phyloP scores from a whole-genome alignment of 352 stramenopile genomes.

The Phytopythium mirpurense region DNA sequence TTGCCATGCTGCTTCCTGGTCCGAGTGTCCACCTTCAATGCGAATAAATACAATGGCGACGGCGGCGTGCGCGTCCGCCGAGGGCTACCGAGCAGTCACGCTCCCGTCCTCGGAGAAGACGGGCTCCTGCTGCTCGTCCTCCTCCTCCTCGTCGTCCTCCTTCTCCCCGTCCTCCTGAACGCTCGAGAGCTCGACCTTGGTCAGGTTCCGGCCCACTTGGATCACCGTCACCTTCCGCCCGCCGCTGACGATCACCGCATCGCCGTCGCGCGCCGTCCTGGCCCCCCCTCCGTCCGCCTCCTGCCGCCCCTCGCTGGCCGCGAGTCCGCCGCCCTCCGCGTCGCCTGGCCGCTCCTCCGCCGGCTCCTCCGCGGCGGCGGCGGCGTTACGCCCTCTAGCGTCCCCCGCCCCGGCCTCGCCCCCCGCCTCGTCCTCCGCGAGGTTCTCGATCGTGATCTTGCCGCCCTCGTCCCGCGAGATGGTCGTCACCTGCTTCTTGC shows the following conservation, averaged over 20 bases:
- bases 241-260: slow-evolving; percentile 23
- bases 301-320: neutral
- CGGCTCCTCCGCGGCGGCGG: slow-evolving; percentile 6
- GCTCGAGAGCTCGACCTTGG: slow-evolving; percentile 29
- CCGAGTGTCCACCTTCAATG: no score
- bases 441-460: slow-evolving; percentile 71
- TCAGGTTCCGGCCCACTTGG: slow-evolving; percentile 30
- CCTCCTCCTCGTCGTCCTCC: neutral
- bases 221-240: slow-evolving; percentile 45
- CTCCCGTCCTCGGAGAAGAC: no score
- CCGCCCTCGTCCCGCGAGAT: slow-evolving; percentile 68
- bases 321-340: neutral
- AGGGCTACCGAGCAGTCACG: neutral
- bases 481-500: slow-evolving; percentile 59
- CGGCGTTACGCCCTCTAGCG: no score
- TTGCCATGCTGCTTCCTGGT: no score
- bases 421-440: slow-evolving; percentile 4
- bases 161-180: slow-evolving; percentile 21
- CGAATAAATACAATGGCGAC: slow-evolving; percentile 5
- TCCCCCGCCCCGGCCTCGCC: neutral
- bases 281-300: slow-evolving; percentile 5
- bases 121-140: no score
- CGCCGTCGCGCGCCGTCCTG: slow-evolving; percentile 3
- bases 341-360: slow-evolving; percentile 10
- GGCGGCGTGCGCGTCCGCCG: no score